Percentiles rank a stretch among this genome's conserved stretches.
These are phyloP conservation scores for Umbelopsis sp. DNA, from an alignment of 192 early-diverging fungal species.

Conservation along the genomic window DNA sequence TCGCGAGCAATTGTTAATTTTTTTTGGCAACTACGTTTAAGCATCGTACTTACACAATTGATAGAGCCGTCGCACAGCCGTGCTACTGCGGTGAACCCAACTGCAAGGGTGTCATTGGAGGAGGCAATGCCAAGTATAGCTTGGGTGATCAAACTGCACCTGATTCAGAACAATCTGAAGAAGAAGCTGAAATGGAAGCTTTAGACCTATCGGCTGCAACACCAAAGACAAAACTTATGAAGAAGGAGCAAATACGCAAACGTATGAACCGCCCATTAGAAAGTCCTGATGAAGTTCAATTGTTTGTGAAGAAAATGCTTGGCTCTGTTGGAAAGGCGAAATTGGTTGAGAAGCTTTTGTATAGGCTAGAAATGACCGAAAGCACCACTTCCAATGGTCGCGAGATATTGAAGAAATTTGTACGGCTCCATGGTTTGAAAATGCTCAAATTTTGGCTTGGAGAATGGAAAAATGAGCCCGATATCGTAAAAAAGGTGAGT, in stretches of 20 bases:
- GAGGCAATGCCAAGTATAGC: conserved; percentile 64
- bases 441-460: conserved; percentile 78
- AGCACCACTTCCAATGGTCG: conserved; percentile 23
- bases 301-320: conserved; percentile 76
- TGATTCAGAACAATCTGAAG: conserved; percentile 39
- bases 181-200: conserved; percentile 52
- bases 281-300: conserved; percentile 73
- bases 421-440: conserved; percentile 68
- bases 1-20: not conserved
- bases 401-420: conserved; percentile 59
- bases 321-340: conserved; percentile 55
- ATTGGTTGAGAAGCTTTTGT: conserved; percentile 59
- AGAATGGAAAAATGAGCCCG: conserved; percentile 62
- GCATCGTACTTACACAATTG: not conserved
- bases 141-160: conserved; percentile 59
- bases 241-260: conserved; percentile 27
- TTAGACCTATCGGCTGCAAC: conserved; percentile 35
- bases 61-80: conserved; percentile 82
- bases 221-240: conserved; percentile 44
- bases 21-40: conserved; percentile 1
- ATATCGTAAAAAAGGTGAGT: conserved; percentile 61
- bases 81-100: conserved; percentile 90
- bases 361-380: conserved; percentile 65
- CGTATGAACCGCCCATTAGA: conserved; percentile 52
- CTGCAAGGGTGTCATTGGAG: conserved; percentile 93